Evolutionary conservation across 2,329 filamentous ascomycete genomes (phyloP), one percentile per base, ranked within the genome.

Genomic region (Catunica adiposa): DNA sequence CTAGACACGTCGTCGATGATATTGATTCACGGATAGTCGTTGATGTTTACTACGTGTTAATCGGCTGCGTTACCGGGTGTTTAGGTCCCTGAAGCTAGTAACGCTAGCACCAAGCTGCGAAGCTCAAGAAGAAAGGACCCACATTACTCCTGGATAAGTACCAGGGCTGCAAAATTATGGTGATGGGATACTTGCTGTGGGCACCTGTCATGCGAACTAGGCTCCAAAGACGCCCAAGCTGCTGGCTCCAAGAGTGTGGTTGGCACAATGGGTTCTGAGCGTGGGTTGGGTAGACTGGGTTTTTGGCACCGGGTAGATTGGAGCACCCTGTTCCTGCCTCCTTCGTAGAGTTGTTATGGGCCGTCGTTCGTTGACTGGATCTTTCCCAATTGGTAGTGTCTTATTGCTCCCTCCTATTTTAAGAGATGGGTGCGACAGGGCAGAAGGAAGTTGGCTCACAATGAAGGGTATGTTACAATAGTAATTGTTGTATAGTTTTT

Each of bases 301-400:
- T 17, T 17, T 44, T 7, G 3, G 40, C n/a, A 44, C 11, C 40
- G 15, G 40, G 40, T 44, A 44, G 15, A 44, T 44, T 44, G 14
- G 48, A 51, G 48, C 26, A 31, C 48, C 48, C 26, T 51, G 26
- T 51, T 20, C 48, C 25, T 51, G 48, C 48, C 20, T 51, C 15
- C 17, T 51, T 15, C 40, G 40, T 44, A 44, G 20, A 2, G 15
- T 34, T 34, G 29, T 34, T 34, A n/a, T n/a, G n/a, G n/a, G n/a
- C n/a, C n/a, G n/a, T n/a, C n/a, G n/a, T n/a, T n/a, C n/a, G 29
- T 34, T 34, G 29, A 11, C 29, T 34, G 11, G 29, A 5, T 34
- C 29, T 34, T 34, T 34, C 29, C 11, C 11, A 34, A 34, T 34
- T 11, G 29, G 29, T 34, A 11, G 29, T 34, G 29, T 34, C 29